Conservation (phyloP, 768 basidiomycete genomes). For the Lentinula raphanica region DNA sequence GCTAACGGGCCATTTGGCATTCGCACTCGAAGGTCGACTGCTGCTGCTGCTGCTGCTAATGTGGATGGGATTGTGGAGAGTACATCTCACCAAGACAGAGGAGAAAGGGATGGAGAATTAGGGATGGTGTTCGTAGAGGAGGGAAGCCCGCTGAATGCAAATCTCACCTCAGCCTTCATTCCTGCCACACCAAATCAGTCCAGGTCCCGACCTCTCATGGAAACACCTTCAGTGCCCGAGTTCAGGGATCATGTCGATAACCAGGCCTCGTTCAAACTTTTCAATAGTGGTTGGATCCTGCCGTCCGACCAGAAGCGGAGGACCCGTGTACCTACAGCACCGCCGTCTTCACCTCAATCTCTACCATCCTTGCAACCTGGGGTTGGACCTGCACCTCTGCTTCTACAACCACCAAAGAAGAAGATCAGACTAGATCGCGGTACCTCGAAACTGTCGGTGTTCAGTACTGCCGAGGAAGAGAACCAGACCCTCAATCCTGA, state of each 20-base stretch:
- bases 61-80: not conserved
- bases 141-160: not conserved
- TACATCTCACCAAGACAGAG: not conserved
- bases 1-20: slow-evolving; percentile 26
- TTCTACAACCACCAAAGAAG: slow-evolving; percentile 51
- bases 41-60: not conserved
- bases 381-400: slow-evolving; percentile 30
- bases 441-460: slow-evolving; percentile 39
- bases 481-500: slow-evolving; percentile 28
- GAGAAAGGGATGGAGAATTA: not conserved
- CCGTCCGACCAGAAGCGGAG: slow-evolving; percentile 58
- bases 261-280: slow-evolving; percentile 70
- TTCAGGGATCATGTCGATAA: slow-evolving; percentile 70
- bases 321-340: not conserved
- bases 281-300: slow-evolving; percentile 86
- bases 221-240: slow-evolving; percentile 38
- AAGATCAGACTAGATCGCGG: slow-evolving; percentile 22
- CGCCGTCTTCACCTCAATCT: slow-evolving; percentile 19
- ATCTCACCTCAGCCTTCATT: not conserved
- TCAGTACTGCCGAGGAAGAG: slow-evolving; percentile 43
- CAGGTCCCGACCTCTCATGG: not conserved
- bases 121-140: not conserved
- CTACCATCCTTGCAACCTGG: not conserved
- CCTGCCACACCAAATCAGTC: not conserved
- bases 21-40: not conserved